Evolutionary conservation across 805 yeast species (phyloP).

Genomic region (Ogataea trehalophila): DNA sequence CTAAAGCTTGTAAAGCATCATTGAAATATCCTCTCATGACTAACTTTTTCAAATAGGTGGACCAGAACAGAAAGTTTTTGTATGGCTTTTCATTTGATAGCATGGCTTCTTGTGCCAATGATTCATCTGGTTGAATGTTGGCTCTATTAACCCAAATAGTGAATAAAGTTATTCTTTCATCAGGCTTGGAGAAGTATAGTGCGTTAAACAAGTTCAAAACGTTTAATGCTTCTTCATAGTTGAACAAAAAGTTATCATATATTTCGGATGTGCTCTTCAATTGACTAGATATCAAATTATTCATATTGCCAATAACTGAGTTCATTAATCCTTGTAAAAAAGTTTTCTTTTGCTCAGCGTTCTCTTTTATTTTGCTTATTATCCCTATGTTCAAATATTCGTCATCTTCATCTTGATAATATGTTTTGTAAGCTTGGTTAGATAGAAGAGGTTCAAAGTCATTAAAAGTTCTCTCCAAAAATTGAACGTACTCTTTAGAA

Average conservation of each 20-base stretch:
- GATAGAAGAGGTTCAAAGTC: constrained; percentile 46
- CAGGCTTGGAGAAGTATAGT: constrained; percentile 39
- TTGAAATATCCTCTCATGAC: constrained; percentile 56
- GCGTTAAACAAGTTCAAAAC: constrained; percentile 58
- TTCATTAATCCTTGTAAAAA: constrained; percentile 27
- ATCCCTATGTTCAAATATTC: constrained; percentile 29
- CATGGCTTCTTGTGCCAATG: constrained; percentile 42
- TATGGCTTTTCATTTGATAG: constrained; percentile 38
- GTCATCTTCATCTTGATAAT: constrained; percentile 20
- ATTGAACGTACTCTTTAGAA: constrained; percentile 39
- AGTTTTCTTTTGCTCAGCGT: constrained; percentile 32
- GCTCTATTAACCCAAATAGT: constrained; percentile 65
- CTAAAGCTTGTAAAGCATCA: constrained; percentile 48
- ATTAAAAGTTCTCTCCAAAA: constrained; percentile 47
- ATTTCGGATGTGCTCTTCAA: constrained; percentile 16
- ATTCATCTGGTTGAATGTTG: constrained; percentile 60
- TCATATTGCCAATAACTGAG: constrained; percentile 26
- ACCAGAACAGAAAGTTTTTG: constrained; percentile 56
- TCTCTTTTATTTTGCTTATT: constrained; percentile 30
- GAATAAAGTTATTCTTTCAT: constrained; percentile 39
- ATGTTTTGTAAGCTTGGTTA: constrained; percentile 36
- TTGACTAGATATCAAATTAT: constrained; percentile 27
- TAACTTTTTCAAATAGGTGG: constrained; percentile 48
- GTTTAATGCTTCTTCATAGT: constrained; percentile 39
- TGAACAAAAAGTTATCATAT: constrained; percentile 20